Percentiles rank a stretch among this genome's conserved stretches.
Conservation (phyloP, 352 stramenopile genomes). For the Phytophthora tubulina region DNA sequence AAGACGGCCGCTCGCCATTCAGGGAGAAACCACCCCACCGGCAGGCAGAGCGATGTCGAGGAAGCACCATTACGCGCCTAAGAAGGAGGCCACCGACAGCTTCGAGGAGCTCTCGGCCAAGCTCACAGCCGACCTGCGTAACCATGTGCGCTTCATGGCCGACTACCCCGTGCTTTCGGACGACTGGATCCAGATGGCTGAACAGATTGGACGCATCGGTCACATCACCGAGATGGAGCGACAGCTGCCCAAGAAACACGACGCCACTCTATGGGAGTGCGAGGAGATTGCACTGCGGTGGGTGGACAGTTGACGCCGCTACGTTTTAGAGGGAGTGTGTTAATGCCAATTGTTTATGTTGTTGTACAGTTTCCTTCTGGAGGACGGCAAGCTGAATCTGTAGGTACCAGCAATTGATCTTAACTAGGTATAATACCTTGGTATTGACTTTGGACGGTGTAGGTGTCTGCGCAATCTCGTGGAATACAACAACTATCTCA, state of each 20-base stretch:
- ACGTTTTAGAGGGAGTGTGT: background rate
- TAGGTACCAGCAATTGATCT: conserved; percentile 37
- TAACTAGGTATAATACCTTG: background rate
- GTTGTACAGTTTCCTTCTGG: conserved; percentile 78
- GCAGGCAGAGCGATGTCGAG: conserved; percentile 53
- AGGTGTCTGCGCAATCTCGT: conserved; percentile 86
- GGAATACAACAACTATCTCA: conserved; percentile 85
- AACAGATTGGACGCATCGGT: conserved; percentile 89
- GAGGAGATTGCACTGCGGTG: conserved; percentile 88
- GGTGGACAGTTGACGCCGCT: background rate
- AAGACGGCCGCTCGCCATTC: conserved; percentile 19
- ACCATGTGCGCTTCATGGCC: conserved; percentile 88
- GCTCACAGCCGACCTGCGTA: conserved; percentile 86
- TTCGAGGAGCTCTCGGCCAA: conserved; percentile 90
- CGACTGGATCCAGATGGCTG: conserved; percentile 90
- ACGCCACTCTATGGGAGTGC: conserved; percentile 92
- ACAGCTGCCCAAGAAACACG: conserved; percentile 81
- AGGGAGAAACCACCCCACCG: conserved; percentile 34
- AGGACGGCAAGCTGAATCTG: conserved; percentile 93
- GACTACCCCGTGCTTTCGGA: conserved; percentile 91
- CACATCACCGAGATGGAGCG: conserved; percentile 93
- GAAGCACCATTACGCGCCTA: conserved; percentile 73
- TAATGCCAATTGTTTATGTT: background rate
- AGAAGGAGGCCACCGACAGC: conserved; percentile 62
- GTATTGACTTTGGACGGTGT: conserved; percentile 7